These are phyloP conservation scores for Peniophora sp. DNA, from an alignment of 1,284 basidiomycete genomes.

Conservation along the genomic window DNA sequence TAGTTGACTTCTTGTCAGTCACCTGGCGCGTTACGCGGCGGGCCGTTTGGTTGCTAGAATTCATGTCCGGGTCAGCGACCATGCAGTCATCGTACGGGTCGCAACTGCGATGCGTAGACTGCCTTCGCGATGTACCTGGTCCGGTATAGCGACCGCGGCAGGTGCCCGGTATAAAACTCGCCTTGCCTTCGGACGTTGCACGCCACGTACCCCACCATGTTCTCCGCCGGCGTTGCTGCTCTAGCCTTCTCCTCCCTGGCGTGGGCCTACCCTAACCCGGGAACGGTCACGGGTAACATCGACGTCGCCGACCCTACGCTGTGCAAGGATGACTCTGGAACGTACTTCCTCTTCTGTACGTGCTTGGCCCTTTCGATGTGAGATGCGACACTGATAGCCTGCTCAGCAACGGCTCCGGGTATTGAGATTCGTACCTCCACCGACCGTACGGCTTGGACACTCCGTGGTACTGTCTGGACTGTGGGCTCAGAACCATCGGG, in stretches of 20 bases:
- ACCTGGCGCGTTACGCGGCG: no score
- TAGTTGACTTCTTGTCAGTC: no score
- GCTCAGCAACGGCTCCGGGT: constrained; percentile 35
- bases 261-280: constrained; percentile 1
- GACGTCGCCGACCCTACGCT: constrained; percentile 30
- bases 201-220: no score
- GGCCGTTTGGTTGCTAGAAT: no score
- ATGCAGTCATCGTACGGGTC: no score
- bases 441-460: constrained; percentile 42
- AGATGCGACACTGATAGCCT: not conserved
- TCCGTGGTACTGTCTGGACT: constrained; percentile 40
- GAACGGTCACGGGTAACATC: constrained; percentile 2
- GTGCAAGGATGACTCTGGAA: constrained; percentile 43
- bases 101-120: no score
- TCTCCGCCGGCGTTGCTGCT: no score
- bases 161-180: no score
- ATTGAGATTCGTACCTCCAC: constrained; percentile 45
- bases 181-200: no score
- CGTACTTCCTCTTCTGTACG: constrained; percentile 45
- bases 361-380: not conserved
- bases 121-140: no score
- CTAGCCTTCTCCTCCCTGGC: not conserved
- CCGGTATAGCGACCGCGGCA: no score
- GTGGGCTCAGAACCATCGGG: constrained; percentile 31
- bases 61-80: no score